phyloP scores from a whole-genome alignment of 2,329 filamentous ascomycete species.

The Exophiala calicioides region DNA sequence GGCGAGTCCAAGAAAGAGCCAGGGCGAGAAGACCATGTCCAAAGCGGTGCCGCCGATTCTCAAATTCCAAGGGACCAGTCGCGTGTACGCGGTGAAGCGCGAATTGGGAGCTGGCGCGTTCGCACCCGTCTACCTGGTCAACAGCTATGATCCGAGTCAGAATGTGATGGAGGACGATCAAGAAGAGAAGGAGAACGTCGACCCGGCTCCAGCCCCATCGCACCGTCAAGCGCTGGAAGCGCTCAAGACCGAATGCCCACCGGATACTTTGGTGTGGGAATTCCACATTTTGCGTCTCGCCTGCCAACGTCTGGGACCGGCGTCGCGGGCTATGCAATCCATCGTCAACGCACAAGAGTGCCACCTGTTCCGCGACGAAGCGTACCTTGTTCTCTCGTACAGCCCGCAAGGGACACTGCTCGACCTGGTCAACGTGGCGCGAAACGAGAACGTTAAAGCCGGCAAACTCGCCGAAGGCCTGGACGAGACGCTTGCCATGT shows the following conservation, averaged over 20 bases:
- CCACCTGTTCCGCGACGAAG: constrained; percentile 87
- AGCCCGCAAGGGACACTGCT: constrained; percentile 87
- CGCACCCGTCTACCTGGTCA: constrained; percentile 89
- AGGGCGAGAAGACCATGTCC: constrained; percentile 57
- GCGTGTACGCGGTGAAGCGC: constrained; percentile 74
- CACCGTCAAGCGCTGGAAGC: constrained; percentile 72
- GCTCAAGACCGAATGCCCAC: constrained; percentile 90
- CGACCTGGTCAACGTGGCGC: constrained; percentile 88
- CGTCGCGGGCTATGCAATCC: constrained; percentile 69
- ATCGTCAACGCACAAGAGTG: constrained; percentile 84
- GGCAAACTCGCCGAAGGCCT: constrained; percentile 55
- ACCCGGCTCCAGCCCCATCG: constrained; percentile 33
- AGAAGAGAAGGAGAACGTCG: constrained; percentile 48
- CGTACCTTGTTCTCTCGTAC: constrained; percentile 84
- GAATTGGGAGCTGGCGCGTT: constrained; percentile 93
- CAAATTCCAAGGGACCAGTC: constrained; percentile 64
- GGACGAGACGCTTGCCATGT: constrained; percentile 92
- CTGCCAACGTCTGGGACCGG: constrained; percentile 68
- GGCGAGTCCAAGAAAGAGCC: constrained; percentile 48
- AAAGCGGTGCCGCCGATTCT: constrained; percentile 64
- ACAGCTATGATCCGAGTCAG: constrained; percentile 61
- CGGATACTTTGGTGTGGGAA: constrained; percentile 71
- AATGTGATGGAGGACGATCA: constrained; percentile 47
- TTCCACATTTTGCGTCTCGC: constrained; percentile 91
- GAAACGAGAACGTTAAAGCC: constrained; percentile 61